These are phyloP conservation scores for Thermothielavioides terrestris DNA, from an alignment of 495 filamentous ascomycete genomes.

Conservation along the genomic window DNA sequence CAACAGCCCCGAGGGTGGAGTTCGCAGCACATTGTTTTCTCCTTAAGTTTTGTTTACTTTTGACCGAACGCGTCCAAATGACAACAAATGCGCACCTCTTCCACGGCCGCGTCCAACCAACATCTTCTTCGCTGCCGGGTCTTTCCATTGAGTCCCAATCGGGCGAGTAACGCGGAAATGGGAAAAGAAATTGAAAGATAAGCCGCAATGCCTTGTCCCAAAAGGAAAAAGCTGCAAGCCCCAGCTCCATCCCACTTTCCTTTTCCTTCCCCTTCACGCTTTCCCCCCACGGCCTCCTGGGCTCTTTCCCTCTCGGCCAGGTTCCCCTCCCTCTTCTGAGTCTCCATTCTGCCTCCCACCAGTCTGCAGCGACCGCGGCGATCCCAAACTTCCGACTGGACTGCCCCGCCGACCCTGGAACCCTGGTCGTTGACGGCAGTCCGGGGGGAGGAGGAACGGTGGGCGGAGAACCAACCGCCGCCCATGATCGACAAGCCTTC, in stretches of 20 bases:
- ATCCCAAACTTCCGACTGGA: slow-evolving; percentile 7
- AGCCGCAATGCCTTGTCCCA: not conserved
- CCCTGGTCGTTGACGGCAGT: slow-evolving; percentile 5
- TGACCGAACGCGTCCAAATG: slow-evolving; percentile 4
- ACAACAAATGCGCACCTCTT: not conserved
- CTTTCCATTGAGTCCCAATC: slow-evolving; percentile 1
- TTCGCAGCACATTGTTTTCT: not conserved
- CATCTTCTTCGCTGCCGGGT: not conserved
- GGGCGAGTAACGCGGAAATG: not conserved
- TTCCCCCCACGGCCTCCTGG: not conserved
- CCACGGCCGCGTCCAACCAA: not conserved
- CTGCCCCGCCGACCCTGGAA: not conserved
- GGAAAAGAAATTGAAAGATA: not conserved
- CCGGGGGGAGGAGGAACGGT: not conserved
- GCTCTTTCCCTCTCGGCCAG: not conserved
- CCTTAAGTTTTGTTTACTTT: slow-evolving; percentile 14
- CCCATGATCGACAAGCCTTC: not conserved
- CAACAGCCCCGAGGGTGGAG: not conserved
- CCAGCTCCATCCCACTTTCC: not conserved
- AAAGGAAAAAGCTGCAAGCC: not conserved
- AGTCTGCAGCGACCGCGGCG: no score
- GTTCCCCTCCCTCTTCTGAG: not conserved
- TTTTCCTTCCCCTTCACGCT: not conserved
- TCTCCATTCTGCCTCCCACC: no score
- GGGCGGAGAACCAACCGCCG: not conserved